Percentiles rank a stretch among this genome's conserved stretches.
These are phyloP conservation scores for Pisolithus thermaeus DNA, from an alignment of 1,284 basidiomycete genomes.

Conservation along the genomic window DNA sequence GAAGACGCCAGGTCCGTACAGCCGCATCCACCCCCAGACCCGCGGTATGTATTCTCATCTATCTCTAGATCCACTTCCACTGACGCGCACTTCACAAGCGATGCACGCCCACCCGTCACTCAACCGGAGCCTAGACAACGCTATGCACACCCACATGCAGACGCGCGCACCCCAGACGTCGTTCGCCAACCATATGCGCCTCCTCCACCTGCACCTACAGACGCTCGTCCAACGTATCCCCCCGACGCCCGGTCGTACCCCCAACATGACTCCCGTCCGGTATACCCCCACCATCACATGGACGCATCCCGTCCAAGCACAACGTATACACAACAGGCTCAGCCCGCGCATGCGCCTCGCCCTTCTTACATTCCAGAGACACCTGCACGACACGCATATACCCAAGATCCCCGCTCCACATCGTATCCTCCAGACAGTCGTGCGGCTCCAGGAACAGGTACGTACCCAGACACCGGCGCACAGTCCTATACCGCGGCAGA, in stretches of 20 bases:
- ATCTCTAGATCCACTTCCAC: too few relatives aligned
- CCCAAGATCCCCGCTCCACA: slow-evolving; percentile 5
- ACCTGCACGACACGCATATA: slow-evolving; percentile 11
- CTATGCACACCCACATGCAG: slow-evolving; percentile 13
- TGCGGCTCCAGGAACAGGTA: slow-evolving; percentile 6
- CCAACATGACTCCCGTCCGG: slow-evolving; percentile 15
- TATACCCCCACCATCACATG: slow-evolving; percentile 16
- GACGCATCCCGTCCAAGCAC: slow-evolving; percentile 19
- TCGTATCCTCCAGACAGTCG: slow-evolving; percentile 13
- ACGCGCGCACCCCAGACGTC: slow-evolving; percentile 1
- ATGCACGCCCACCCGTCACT: slow-evolving; percentile 17
- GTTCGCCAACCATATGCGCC: slow-evolving; percentile 23
- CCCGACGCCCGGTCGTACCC: slow-evolving; percentile 16
- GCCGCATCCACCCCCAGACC: background rate
- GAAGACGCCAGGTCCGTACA: slow-evolving; percentile 9
- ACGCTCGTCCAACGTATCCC: background rate
- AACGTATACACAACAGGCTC: slow-evolving; percentile 19
- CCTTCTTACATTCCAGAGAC: slow-evolving; percentile 15
- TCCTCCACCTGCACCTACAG: slow-evolving; percentile 8
- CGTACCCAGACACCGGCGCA: background rate
- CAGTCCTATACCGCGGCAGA: slow-evolving; percentile 15
- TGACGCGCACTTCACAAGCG: slow-evolving; percentile 12
- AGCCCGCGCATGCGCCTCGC: slow-evolving; percentile 11
- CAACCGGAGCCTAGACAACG: slow-evolving; percentile 18
- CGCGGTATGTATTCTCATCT: background rate